Percentiles rank a stretch among this genome's conserved stretches.
phyloP scores from a whole-genome alignment of 306 rosid genomes.

The Prunus armeniaca region DNA sequence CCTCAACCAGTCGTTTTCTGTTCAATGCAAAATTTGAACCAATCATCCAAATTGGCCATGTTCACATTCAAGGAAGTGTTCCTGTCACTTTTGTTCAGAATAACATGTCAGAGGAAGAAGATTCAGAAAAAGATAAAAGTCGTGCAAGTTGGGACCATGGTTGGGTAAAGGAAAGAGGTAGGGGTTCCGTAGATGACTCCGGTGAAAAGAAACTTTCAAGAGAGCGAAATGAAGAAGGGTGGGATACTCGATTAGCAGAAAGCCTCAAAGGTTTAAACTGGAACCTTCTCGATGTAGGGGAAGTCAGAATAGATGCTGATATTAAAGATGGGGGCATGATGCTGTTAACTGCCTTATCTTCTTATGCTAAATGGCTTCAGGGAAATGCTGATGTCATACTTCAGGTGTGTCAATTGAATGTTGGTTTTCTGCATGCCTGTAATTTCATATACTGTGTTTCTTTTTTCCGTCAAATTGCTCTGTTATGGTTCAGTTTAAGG shows the following conservation, averaged over 20 bases:
- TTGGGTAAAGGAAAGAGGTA: slow-evolving; percentile 65
- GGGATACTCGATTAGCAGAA: slow-evolving; percentile 76
- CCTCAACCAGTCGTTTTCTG: slow-evolving; percentile 77
- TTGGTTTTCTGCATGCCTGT: slow-evolving; percentile 9
- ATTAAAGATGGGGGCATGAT: slow-evolving; percentile 98
- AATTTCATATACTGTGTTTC: neutral
- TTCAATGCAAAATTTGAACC: slow-evolving; percentile 96
- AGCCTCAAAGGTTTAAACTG: slow-evolving; percentile 82
- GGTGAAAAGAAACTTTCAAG: slow-evolving; percentile 48
- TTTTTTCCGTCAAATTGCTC: neutral
- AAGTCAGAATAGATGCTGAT: slow-evolving; percentile 84
- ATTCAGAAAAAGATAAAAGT: slow-evolving; percentile 48
- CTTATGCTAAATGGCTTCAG: slow-evolving; percentile 90
- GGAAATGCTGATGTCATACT: slow-evolving; percentile 88
- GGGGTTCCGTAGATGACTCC: slow-evolving; percentile 44
- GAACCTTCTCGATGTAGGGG: slow-evolving; percentile 74
- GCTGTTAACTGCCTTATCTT: slow-evolving; percentile 84
- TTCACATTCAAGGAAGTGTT: slow-evolving; percentile 81
- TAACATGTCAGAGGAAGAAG: slow-evolving; percentile 49
- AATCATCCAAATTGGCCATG: slow-evolving; percentile 76
- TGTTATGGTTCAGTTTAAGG: neutral
- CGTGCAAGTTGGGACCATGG: slow-evolving; percentile 53
- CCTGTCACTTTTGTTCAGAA: slow-evolving; percentile 72
- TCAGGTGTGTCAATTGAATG: slow-evolving; percentile 53
- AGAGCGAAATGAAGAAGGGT: slow-evolving; percentile 71